Evolutionary conservation across 2,329 filamentous ascomycete species (phyloP).

Genomic region (Pyricularia pennisetigena): DNA sequence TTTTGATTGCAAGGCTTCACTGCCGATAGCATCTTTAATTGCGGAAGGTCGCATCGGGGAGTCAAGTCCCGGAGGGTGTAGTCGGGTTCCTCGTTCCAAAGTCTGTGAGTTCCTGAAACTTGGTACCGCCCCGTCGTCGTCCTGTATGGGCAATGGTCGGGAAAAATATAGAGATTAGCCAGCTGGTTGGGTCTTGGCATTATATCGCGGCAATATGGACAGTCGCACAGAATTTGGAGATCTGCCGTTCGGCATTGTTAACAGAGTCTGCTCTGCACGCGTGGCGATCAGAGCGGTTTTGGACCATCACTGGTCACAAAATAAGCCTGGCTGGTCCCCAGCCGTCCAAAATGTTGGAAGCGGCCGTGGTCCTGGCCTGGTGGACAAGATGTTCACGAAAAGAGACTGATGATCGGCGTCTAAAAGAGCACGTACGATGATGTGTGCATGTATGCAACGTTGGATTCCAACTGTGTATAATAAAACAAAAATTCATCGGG

Average conservation of each 20-base stretch:
- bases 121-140: background rate
- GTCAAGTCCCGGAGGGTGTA: background rate
- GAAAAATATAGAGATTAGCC: background rate
- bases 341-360: background rate
- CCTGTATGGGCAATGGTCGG: background rate
- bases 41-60: background rate
- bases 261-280: background rate
- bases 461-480: background rate
- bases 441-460: background rate
- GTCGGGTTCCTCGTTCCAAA: background rate
- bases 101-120: background rate
- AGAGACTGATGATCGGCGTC: background rate
- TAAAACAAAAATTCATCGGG: background rate
- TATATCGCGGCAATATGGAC: background rate
- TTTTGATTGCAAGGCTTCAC: background rate
- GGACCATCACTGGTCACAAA: background rate
- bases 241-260: background rate
- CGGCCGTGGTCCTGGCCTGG: too few species aligned
- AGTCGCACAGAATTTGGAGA: background rate
- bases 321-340: background rate
- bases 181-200: background rate
- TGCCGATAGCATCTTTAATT: background rate
- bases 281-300: background rate
- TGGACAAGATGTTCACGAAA: background rate
- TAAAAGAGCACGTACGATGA: background rate